Percentiles rank a stretch among this genome's conserved stretches.
These are phyloP conservation scores for Candida vaughaniae DNA, from an alignment of 805 yeast species.

Conservation along the genomic window DNA sequence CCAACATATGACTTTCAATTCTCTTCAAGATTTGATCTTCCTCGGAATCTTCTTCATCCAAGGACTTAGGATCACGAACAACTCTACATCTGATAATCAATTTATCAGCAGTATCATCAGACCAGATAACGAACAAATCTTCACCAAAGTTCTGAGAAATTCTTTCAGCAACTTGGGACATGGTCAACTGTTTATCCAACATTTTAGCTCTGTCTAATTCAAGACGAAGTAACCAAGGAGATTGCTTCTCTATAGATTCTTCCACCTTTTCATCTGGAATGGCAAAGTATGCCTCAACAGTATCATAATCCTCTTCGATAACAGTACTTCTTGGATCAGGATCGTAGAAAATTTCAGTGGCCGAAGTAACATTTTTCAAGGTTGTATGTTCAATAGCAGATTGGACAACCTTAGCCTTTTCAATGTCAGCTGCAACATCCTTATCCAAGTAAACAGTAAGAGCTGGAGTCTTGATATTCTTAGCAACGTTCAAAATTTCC, in stretches of 20 bases:
- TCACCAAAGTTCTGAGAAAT: slow-evolving; percentile 91
- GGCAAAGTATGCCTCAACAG: slow-evolving; percentile 95
- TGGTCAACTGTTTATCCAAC: slow-evolving; percentile 96
- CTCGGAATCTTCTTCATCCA: slow-evolving; percentile 94
- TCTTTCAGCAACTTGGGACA: slow-evolving; percentile 97
- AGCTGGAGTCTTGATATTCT: slow-evolving; percentile 99
- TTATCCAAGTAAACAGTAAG: slow-evolving; percentile 87
- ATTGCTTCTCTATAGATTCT: slow-evolving; percentile 88
- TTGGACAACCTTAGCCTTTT: slow-evolving; percentile 90
- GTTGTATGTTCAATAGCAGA: slow-evolving; percentile 97
- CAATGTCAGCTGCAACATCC: slow-evolving; percentile 83
- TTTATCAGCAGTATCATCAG: slow-evolving; percentile 97
- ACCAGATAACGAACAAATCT: slow-evolving; percentile 96
- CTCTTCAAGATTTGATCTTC: slow-evolving; percentile 96
- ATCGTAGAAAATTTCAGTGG: slow-evolving; percentile 95
- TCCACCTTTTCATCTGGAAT: slow-evolving; percentile 98
- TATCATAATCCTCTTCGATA: slow-evolving; percentile 93
- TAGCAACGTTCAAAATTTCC: slow-evolving; percentile 97
- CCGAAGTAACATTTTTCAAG: slow-evolving; percentile 90
- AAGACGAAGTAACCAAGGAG: slow-evolving; percentile 96
- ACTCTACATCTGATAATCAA: slow-evolving; percentile 97
- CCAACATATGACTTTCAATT: slow-evolving; percentile 94
- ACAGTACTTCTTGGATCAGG: slow-evolving; percentile 98
- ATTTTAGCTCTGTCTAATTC: slow-evolving; percentile 98
- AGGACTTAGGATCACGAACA: slow-evolving; percentile 89